Evolutionary conservation across 805 yeast genomes (phyloP).

Genomic region (Starmerella tilneyi): DNA sequence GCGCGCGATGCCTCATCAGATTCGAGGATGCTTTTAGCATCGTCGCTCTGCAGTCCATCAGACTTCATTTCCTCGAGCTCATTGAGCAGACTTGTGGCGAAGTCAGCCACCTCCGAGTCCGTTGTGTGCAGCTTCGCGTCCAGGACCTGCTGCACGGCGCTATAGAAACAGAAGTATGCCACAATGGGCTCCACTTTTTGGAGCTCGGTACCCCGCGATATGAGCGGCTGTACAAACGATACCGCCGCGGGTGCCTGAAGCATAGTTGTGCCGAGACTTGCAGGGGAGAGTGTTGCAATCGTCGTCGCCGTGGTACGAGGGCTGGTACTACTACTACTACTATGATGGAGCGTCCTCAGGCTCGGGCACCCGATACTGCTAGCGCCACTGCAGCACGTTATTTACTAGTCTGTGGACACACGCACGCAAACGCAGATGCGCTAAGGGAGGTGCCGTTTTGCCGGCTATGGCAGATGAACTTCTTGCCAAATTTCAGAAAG

Average conservation of each 20-base stretch:
- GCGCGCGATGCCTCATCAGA: slow-evolving; percentile 51
- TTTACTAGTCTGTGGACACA: too few relatives aligned
- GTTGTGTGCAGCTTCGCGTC: slow-evolving; percentile 47
- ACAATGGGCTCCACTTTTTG: slow-evolving; percentile 51
- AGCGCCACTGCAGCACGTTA: too few relatives aligned
- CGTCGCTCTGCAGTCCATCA: slow-evolving; percentile 30
- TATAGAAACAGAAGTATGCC: slow-evolving; percentile 60
- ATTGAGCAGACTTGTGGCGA: slow-evolving; percentile 56
- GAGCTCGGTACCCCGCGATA: slow-evolving; percentile 47
- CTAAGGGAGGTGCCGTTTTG: too few relatives aligned
- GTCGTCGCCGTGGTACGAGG: too few relatives aligned
- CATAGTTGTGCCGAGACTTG: too few relatives aligned
- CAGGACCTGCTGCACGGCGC: slow-evolving; percentile 65
- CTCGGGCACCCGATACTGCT: too few relatives aligned
- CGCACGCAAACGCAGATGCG: too few relatives aligned
- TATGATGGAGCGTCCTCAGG: too few relatives aligned
- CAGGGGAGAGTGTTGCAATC: too few relatives aligned
- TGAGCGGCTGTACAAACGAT: slow-evolving; percentile 25
- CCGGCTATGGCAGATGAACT: background rate
- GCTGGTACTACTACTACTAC: too few relatives aligned
- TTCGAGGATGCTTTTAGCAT: slow-evolving; percentile 41
- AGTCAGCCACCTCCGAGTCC: slow-evolving; percentile 45
- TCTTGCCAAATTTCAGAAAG: slow-evolving; percentile 10
- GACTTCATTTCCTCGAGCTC: slow-evolving; percentile 52
- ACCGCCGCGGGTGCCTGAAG: slow-evolving; percentile 24